A percentile compares a stretch with the other conserved stretches of the same genome.
Evolutionary conservation across 2,329 filamentous ascomycete genomes (phyloP).

Genomic region (Colletotrichum neosansevieriae): DNA sequence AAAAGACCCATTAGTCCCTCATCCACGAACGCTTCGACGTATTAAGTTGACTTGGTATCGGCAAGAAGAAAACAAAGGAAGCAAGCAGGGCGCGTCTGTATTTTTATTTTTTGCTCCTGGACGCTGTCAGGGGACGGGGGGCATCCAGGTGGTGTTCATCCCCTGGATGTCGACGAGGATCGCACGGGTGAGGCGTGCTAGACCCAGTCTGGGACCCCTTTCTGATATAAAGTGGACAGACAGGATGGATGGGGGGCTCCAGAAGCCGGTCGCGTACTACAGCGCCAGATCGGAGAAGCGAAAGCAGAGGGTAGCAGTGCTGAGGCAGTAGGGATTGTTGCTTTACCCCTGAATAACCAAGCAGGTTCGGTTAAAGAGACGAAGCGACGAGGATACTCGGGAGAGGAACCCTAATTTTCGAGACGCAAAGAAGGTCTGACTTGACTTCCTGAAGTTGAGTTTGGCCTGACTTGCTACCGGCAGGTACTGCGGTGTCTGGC

Average conservation of each 20-base stretch:
- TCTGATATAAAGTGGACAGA: slow-evolving; percentile 42
- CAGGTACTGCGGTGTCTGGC: slow-evolving; percentile 25
- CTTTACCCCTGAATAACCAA: slow-evolving; percentile 53
- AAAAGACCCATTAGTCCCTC: slow-evolving; percentile 69
- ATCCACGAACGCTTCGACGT: slow-evolving; percentile 49
- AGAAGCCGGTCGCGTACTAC: slow-evolving; percentile 35
- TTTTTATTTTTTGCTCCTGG: slow-evolving; percentile 61
- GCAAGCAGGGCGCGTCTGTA: slow-evolving; percentile 61
- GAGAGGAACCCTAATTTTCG: slow-evolving; percentile 53
- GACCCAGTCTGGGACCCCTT: slow-evolving; percentile 51
- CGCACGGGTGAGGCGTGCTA: slow-evolving; percentile 62
- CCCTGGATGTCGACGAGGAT: slow-evolving; percentile 60
- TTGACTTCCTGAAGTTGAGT: too few species aligned
- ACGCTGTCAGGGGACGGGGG: slow-evolving; percentile 60
- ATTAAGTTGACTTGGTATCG: slow-evolving; percentile 39
- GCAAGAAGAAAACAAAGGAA: slow-evolving; percentile 51
- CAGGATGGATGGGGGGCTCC: slow-evolving; percentile 23
- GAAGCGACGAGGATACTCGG: slow-evolving; percentile 43
- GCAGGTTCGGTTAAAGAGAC: slow-evolving; percentile 40
- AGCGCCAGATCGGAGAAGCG: slow-evolving; percentile 40
- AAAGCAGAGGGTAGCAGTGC: slow-evolving; percentile 9
- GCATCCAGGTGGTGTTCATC: slow-evolving; percentile 49
- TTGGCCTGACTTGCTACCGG: slow-evolving; percentile 18
- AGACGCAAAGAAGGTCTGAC: slow-evolving; percentile 42
- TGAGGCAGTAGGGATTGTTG: slow-evolving; percentile 3